Base-by-base conservation (phyloP, 768 basidiomycete genomes). In the Rhodotorula babjevae region DNA sequence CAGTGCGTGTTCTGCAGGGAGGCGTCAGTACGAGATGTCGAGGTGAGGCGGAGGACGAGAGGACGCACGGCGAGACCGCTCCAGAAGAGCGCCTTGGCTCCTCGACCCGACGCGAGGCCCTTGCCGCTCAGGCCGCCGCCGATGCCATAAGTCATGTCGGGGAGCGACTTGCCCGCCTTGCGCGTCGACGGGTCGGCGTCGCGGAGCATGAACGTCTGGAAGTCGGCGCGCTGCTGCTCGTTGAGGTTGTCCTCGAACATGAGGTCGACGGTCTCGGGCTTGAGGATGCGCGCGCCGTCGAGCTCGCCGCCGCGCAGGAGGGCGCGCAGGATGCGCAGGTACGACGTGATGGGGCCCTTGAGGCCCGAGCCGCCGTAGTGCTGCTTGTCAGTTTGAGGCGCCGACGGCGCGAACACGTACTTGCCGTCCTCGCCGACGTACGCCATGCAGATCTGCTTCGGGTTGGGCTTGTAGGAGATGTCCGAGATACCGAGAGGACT, bases 401-500 rank as follows among this genome's bases (percentile, higher is more conserved):
- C 33, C 74, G 65, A 29, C 64, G 12, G 25, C 65, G 8, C 70
- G 63, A n/a, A 75, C 68, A n/a, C 67, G 70, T 25, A 56, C 42
- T 23, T 61, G 4, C 33, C 27, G 27, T 27, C n/a, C 10, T 27
- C 25, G 36, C 3, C 23, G 27, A n/a, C 23, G 25, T 36, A 42
- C 16, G 58, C 58, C 59, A 67, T 61, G n/a, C 12, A 16, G 36
- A 67, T 67, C n/a, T 67, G 66, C 18, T 25, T 7, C 25, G 76
- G 65, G 18, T 61, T 55, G 67, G 78, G 74, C 42, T 0, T 69
- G 63, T 79, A 81, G 0, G 78, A 77, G 36, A 79, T 67, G 61
- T 74, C 75, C 19, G 55, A 67, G 42, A 79, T 74, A 14, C 77
- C 80, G 59, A 78, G 75, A 1, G 81, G 82, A 6, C 69, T 75